Evolutionary conservation across 2,329 filamentous ascomycete genomes (phyloP).

Genomic region (Plectosphaerella cucumerina): DNA sequence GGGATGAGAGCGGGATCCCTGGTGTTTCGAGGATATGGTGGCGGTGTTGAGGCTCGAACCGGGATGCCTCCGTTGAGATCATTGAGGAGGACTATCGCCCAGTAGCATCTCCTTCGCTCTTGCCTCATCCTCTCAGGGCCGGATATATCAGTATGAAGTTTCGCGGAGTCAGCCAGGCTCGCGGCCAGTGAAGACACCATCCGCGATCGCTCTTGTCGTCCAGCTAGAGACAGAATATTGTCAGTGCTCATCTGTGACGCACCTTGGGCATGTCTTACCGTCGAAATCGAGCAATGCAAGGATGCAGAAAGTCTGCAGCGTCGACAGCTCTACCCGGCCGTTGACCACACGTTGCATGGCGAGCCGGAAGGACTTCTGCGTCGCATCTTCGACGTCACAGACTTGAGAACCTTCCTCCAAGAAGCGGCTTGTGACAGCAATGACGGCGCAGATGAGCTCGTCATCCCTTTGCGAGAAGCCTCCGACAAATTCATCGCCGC

Average conservation of each 20-base stretch:
- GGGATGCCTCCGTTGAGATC: slow-evolving; percentile 31
- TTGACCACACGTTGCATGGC: slow-evolving; percentile 26
- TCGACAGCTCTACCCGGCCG: slow-evolving; percentile 29
- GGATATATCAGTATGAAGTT: not conserved
- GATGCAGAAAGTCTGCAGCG: slow-evolving; percentile 26
- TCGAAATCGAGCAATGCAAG: slow-evolving; percentile 2
- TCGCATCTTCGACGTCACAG: not conserved
- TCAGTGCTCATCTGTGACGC: not conserved
- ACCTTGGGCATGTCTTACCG: not conserved
- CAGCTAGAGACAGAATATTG: not conserved
- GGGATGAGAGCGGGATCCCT: not conserved
- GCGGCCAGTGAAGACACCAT: not conserved
- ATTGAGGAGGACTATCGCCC: slow-evolving; percentile 37
- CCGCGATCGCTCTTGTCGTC: not conserved
- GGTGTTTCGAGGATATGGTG: not conserved
- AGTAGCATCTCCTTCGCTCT: slow-evolving; percentile 28
- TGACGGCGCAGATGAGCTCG: not conserved
- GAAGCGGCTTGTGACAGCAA: not conserved
- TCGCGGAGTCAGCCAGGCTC: not conserved
- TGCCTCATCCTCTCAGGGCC: slow-evolving; percentile 3
- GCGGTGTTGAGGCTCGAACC: not conserved
- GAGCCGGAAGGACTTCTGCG: not conserved
- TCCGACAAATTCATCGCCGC: not conserved
- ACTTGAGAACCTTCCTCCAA: not conserved
- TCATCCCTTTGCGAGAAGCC: not conserved